Percentiles rank a stretch among this genome's conserved stretches.
Conservation (phyloP, 257 asterid species). For the Ballota nigra region DNA sequence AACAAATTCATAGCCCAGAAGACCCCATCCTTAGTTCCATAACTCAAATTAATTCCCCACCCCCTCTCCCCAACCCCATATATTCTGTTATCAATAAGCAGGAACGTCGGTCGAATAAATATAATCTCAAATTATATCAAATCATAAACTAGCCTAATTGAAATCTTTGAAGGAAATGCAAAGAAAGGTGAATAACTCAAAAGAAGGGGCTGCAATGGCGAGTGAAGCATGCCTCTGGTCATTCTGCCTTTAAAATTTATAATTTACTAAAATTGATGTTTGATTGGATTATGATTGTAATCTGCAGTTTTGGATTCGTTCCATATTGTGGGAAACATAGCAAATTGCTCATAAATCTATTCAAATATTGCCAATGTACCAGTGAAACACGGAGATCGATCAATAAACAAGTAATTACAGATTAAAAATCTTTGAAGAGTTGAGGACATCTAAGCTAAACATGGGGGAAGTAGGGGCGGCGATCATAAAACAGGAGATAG, state of each 20-base stretch:
- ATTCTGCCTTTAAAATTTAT: neutral
- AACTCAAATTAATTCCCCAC: neutral
- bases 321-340: neutral
- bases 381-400: no score
- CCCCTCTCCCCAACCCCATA: neutral
- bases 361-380: no score
- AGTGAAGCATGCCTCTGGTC: neutral
- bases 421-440: no score
- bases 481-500: no score
- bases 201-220: slow-evolving; percentile 10
- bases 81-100: neutral
- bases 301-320: neutral
- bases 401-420: no score
- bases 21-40: neutral
- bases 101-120: neutral
- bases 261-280: neutral
- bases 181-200: neutral
- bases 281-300: neutral
- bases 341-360: neutral
- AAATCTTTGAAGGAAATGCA: neutral
- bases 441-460: no score
- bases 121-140: neutral
- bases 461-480: no score
- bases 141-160: neutral
- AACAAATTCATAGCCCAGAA: neutral